Evolutionary conservation across 2,329 filamentous ascomycete species (phyloP).

Genomic region (Xylaria sp.): DNA sequence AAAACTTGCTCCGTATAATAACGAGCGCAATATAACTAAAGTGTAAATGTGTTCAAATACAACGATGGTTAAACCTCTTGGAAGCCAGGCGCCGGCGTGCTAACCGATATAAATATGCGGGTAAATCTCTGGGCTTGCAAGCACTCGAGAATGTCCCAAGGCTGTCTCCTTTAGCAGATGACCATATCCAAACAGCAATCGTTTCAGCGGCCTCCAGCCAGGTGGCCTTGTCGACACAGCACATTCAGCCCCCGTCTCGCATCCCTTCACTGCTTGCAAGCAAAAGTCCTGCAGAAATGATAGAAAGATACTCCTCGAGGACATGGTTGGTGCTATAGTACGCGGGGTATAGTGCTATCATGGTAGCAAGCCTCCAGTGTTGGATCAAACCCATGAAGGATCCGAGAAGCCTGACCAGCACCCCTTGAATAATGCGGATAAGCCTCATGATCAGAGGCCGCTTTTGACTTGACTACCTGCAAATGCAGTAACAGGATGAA

Average conservation of each 20-base stretch:
- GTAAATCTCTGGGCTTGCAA: neutral
- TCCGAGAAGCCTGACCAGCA: neutral
- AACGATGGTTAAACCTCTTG: neutral
- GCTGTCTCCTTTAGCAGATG: neutral
- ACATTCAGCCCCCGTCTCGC: neutral
- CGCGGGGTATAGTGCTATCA: neutral
- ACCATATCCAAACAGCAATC: neutral
- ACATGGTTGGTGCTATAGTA: neutral
- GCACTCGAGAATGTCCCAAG: neutral
- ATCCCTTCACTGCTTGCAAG: too few relatives aligned
- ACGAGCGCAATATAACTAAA: neutral
- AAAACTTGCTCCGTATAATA: neutral
- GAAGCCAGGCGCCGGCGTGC: neutral
- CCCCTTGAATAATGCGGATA: neutral
- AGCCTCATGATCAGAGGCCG: neutral
- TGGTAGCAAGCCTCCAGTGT: neutral
- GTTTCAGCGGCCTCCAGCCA: neutral
- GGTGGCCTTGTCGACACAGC: neutral
- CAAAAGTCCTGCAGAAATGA: neutral
- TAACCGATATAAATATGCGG: conserved; percentile 2
- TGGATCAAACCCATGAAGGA: neutral
- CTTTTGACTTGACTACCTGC: conserved; percentile 11
- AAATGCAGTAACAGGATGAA: conserved; percentile 12
- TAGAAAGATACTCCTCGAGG: neutral
- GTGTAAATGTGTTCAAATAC: neutral